Conservation (phyloP, 257 asterid genomes). For the Plantago ovata region DNA sequence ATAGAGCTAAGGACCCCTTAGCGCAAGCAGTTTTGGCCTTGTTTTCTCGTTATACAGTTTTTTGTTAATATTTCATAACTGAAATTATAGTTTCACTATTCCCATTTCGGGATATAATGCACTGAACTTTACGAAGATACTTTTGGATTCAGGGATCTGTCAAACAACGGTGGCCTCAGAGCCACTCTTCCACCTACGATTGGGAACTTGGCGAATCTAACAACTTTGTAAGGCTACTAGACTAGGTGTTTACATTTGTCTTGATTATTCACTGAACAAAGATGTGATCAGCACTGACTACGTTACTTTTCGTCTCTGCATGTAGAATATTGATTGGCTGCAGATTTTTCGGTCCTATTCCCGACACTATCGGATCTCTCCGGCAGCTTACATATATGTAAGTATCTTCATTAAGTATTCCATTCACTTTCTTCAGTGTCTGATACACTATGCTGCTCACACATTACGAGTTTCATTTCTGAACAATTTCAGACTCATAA, state of each 20-base stretch:
- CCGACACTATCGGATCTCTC: constrained; percentile 75
- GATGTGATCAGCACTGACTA: constrained; percentile 14
- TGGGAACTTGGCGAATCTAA: constrained; percentile 62
- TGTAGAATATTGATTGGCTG: constrained; percentile 81
- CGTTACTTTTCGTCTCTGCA: constrained; percentile 10
- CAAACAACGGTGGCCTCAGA: constrained; percentile 67
- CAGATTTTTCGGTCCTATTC: constrained; percentile 82
- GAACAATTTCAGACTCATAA: too few species aligned
- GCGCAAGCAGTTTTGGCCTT: too few species aligned
- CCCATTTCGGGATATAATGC: background rate
- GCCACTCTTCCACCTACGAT: constrained; percentile 74
- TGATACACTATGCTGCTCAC: background rate
- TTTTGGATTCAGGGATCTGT: constrained; percentile 69
- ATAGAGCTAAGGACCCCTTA: too few species aligned
- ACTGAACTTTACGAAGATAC: background rate
- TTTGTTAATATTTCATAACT: background rate
- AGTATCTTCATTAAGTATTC: constrained; percentile 17
- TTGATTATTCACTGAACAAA: constrained; percentile 3
- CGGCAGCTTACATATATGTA: constrained; percentile 63
- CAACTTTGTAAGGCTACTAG: constrained; percentile 59
- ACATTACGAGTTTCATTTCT: too few species aligned
- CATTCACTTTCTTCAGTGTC: background rate
- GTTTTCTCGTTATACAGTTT: background rate
- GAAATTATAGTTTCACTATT: background rate
- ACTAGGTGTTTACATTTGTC: constrained; percentile 4